Percentiles rank a stretch among this genome's conserved stretches.
Evolutionary conservation across 495 filamentous ascomycete genomes (phyloP).

Genomic region (Neurospora cerealis): DNA sequence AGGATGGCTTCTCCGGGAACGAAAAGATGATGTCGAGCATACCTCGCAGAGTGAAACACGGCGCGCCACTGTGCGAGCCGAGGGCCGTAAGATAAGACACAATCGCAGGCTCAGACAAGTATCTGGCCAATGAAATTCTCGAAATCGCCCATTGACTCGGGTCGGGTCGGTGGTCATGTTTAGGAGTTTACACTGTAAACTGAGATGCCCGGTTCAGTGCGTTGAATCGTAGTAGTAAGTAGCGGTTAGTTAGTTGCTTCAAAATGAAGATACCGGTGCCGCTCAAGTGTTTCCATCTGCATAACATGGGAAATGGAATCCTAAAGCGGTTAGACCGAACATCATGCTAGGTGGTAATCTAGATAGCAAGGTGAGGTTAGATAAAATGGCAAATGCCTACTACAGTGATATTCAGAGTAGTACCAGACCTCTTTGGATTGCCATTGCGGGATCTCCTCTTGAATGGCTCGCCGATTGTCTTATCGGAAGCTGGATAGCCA

Average conservation of each 20-base stretch:
- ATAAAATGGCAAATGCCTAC: background rate
- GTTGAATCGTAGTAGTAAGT: background rate
- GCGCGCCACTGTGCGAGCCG: background rate
- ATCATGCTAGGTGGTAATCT: background rate
- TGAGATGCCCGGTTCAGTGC: background rate
- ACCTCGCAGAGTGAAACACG: background rate
- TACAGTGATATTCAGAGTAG: background rate
- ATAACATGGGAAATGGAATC: background rate
- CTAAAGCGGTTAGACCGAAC: background rate
- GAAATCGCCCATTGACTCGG: background rate
- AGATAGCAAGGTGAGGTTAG: background rate
- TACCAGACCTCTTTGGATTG: background rate
- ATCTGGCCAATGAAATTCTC: background rate
- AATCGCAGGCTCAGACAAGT: background rate
- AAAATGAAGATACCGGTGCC: background rate
- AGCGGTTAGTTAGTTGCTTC: background rate
- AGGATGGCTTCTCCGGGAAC: background rate
- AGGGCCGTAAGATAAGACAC: background rate
- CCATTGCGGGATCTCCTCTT: background rate
- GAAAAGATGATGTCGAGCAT: background rate
- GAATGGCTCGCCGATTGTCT: background rate
- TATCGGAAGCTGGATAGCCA: slow-evolving; percentile 10
- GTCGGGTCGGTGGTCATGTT: background rate
- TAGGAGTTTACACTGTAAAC: background rate
- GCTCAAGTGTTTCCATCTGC: background rate